Percentiles rank a stretch among this genome's conserved stretches.
Conservation (phyloP, 306 rosid genomes). For the Trifolium repens region DNA sequence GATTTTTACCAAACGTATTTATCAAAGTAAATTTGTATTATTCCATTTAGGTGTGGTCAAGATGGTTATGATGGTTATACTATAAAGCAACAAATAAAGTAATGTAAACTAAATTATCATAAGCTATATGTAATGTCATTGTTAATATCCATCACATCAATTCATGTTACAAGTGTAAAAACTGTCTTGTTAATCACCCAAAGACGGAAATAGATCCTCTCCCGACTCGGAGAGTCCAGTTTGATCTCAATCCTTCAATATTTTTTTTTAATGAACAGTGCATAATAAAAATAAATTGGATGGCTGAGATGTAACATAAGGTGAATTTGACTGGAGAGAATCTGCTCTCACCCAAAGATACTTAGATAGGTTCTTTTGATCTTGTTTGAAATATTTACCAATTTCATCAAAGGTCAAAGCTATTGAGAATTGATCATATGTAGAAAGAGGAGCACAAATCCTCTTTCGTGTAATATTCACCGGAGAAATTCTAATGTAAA, state of each 20-base stretch:
- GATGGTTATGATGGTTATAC: slow-evolving; percentile 2
- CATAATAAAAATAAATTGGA: no score
- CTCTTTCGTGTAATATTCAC: no score
- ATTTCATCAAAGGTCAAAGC: neutral
- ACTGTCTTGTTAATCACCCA: neutral
- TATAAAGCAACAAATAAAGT: neutral
- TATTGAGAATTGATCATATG: neutral
- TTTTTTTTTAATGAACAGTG: no score
- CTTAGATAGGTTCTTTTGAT: neutral
- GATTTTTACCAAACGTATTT: slow-evolving; percentile 1
- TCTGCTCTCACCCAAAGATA: no score
- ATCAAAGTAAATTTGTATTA: slow-evolving; percentile 13
- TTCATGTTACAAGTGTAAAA: neutral
- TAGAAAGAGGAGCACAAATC: neutral
- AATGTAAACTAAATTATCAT: neutral
- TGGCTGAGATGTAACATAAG: no score
- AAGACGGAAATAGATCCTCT: neutral
- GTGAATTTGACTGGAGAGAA: no score
- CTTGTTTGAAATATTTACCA: neutral
- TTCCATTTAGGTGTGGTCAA: slow-evolving; percentile 8
- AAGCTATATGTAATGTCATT: neutral
- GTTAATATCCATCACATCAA: slow-evolving; percentile 10
- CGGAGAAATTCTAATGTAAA: no score
- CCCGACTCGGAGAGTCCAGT: no score
- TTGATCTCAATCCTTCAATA: no score